Conservation (phyloP, 2,329 filamentous ascomycete genomes). For the Penicillium rolfsii region DNA sequence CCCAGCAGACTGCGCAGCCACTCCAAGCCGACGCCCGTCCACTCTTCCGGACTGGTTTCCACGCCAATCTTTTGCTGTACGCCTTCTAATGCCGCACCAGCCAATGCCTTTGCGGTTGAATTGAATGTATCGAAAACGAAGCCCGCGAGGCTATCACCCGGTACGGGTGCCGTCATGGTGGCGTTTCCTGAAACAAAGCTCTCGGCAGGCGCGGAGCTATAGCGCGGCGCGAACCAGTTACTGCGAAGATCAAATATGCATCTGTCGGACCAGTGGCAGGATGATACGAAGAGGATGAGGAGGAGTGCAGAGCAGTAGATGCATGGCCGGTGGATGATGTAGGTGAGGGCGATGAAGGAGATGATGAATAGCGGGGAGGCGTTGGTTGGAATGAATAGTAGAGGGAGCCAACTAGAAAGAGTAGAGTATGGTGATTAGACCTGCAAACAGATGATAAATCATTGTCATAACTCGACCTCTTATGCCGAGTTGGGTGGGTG, state of each 20-base stretch:
- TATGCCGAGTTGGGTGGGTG: not conserved
- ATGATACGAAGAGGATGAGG: slow-evolving; percentile 89
- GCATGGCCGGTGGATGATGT: slow-evolving; percentile 94
- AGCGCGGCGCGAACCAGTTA: slow-evolving; percentile 90
- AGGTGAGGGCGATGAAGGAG: slow-evolving; percentile 88
- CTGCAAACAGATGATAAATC: not conserved
- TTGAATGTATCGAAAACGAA: slow-evolving; percentile 59
- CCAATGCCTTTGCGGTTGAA: slow-evolving; percentile 70
- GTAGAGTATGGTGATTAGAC: not conserved
- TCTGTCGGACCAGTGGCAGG: slow-evolving; percentile 84
- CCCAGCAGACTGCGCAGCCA: slow-evolving; percentile 84
- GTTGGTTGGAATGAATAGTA: slow-evolving; percentile 86
- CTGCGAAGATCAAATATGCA: slow-evolving; percentile 91
- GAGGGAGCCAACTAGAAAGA: slow-evolving; percentile 71
- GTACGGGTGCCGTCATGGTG: slow-evolving; percentile 28
- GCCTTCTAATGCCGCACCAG: slow-evolving; percentile 68
- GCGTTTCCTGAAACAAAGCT: slow-evolving; percentile 17
- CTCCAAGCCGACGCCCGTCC: slow-evolving; percentile 78
- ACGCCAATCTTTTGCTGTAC: slow-evolving; percentile 49
- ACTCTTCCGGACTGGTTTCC: slow-evolving; percentile 58
- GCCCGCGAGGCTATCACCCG: slow-evolving; percentile 38
- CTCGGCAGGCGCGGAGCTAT: slow-evolving; percentile 43
- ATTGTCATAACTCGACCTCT: not conserved
- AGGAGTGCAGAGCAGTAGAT: slow-evolving; percentile 97
- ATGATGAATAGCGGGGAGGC: slow-evolving; percentile 84